Evolutionary conservation across 2,329 filamentous ascomycete species (phyloP), one percentile per base, ranked within the genome.

Genomic region (Arthroderma sp.): DNA sequence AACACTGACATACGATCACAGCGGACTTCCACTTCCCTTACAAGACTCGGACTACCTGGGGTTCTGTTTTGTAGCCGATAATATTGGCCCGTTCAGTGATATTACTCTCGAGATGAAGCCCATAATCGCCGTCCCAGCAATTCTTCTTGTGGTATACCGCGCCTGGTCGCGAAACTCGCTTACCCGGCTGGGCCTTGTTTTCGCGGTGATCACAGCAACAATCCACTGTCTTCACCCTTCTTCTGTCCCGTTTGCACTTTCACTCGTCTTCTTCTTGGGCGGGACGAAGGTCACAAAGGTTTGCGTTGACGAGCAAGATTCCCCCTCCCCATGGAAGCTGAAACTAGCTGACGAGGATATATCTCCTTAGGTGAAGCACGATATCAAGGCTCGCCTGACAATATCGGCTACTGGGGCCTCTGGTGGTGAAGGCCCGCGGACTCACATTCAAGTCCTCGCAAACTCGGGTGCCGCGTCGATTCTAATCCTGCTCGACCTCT

Each of bases 181-280:
- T 39, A 97, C 91, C 0, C 81, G 85, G 0, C 74, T 78, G 5
- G 91, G 91, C 60, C 81, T 95, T 64, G 64, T 85, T 38, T 80
- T 81, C 11, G 91, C 91, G 2, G 76, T 78, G 4, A 65, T 86
- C 44, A 95, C 91, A 2, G 91, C 89, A 2, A 70, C 80, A 49
- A 81, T 86, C 9, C 93, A 98, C 70, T 89, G 90, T 15, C 74
- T 91, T n/a, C 91, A 97, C 71, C 91, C 91, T 2, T 96, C 89
- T 85, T 88, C 87, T 60, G 76, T 91, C n/a, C 91, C 89, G n/a
- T 94, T 96, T 73, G 81, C 81, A 28, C 78, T 96, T 9, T 78
- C 97, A 1, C 80, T 81, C 54, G 81, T 90, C 37, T 97, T 97
- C 76, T 97, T 95, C 72, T 75, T 95, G 2, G 83, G 86, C 3